These are phyloP conservation scores for Neurospora sp. DNA, from an alignment of 495 filamentous ascomycete genomes.

Conservation along the genomic window DNA sequence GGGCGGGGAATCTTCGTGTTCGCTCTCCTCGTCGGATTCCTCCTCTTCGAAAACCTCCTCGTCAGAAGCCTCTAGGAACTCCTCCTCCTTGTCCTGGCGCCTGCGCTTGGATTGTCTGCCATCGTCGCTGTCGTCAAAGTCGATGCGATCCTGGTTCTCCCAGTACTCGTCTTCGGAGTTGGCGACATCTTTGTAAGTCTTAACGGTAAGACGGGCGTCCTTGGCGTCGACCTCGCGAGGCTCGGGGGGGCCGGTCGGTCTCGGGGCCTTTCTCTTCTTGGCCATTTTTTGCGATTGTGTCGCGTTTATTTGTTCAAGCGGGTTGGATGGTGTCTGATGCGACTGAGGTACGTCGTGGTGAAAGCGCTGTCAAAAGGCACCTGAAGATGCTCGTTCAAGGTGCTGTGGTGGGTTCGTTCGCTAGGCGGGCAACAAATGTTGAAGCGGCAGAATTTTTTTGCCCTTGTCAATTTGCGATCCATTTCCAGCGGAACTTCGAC, in stretches of 20 bases:
- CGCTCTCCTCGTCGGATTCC: conserved; percentile 32
- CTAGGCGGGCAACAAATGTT: neutral
- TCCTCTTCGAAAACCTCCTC: conserved; percentile 66
- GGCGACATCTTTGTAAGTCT: conserved; percentile 74
- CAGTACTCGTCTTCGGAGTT: conserved; percentile 91
- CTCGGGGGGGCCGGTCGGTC: conserved; percentile 29
- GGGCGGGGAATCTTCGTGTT: conserved; percentile 14
- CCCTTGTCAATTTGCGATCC: neutral
- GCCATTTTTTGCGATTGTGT: conserved; percentile 44
- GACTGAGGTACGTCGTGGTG: neutral
- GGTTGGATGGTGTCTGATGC: neutral
- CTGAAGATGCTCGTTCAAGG: neutral
- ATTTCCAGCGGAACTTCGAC: neutral
- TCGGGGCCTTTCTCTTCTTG: conserved; percentile 69
- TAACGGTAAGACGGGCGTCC: conserved; percentile 49
- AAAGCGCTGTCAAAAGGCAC: neutral
- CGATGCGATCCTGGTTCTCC: conserved; percentile 68
- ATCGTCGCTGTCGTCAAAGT: conserved; percentile 76
- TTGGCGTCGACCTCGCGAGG: conserved; percentile 41
- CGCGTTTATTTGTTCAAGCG: neutral
- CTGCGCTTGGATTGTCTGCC: conserved; percentile 67
- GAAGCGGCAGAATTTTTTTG: neutral
- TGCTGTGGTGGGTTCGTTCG: neutral
- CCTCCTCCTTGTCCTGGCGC: conserved; percentile 52
- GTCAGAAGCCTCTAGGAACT: conserved; percentile 59